Base-by-base conservation (phyloP, 1,284 basidiomycete species). In the Irpex lacteus region DNA sequence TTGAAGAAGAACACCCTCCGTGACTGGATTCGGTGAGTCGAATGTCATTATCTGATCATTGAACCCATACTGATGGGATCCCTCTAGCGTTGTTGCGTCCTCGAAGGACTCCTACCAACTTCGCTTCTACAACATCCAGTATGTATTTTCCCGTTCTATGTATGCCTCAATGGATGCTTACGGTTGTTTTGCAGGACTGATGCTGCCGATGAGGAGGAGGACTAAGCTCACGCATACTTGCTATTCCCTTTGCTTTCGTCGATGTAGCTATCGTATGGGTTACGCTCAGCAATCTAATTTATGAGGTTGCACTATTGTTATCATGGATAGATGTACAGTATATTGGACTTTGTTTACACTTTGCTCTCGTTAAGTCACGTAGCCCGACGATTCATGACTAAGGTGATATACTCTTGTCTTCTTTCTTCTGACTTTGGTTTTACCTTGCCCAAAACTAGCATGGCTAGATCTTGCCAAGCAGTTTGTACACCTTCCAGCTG, bases 41-140 rank as follows among this genome's bases (percentile, higher is more conserved):
- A 55, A 8, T n/a, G 8, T 15, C 18, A n/a, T n/a, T n/a, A n/a
- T n/a, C n/a, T n/a, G n/a, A n/a, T n/a, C n/a, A n/a, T n/a, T n/a
- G n/a, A n/a, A n/a, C n/a, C n/a, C n/a, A n/a, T n/a, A 4, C 21
- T 13, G 60, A 52, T 21, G 50, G n/a, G 13, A 2, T 32, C 18
- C 54, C 21, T 60, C 62, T 66, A 89, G 89, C 65, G 94, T 96
- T 69, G 92, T 96, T 70, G 94, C 95, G 52, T 89, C 93, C 44
- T 86, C 89, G 61, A 96, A 96, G 81, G 94, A 96, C 77, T 86
- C 85, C 70, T 97, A 96, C 80, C 88, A 94, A 75, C 89, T 97
- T 68, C 86, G 90, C 70, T 96, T 96, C 89, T 96, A 95, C 86
- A 96, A 96, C 81, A 95, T 96, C 70, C 91, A 91, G 91, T 93